These are phyloP conservation scores for Hortiboletus campestris DNA, from an alignment of 768 basidiomycete genomes.

Conservation along the genomic window DNA sequence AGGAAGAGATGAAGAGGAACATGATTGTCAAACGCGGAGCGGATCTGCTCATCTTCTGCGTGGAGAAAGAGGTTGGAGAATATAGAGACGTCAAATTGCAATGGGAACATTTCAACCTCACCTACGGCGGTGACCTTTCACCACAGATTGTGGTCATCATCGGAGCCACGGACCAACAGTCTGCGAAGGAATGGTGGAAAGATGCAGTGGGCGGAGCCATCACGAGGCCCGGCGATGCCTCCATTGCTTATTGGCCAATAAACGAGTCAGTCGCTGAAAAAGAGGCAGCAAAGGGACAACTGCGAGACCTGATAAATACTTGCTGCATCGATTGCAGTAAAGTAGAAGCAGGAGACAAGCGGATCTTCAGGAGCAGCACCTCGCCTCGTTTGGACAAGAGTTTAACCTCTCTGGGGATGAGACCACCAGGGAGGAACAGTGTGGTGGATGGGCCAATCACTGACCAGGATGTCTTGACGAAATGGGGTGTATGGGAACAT, in stretches of 20 bases:
- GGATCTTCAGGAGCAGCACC: constrained; percentile 9
- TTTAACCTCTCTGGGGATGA: constrained; percentile 1
- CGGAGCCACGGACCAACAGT: constrained; percentile 15
- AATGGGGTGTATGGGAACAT: constrained; percentile 23
- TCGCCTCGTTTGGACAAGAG: constrained; percentile 5
- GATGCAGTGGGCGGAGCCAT: neutral
- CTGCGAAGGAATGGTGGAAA: constrained; percentile 24
- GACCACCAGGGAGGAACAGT: neutral
- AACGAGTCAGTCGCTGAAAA: neutral
- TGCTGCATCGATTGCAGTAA: constrained; percentile 27
- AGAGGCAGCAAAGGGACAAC: constrained; percentile 1
- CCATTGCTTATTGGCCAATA: constrained; percentile 19
- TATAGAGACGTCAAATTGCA: constrained; percentile 13
- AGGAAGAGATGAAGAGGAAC: constrained; percentile 10
- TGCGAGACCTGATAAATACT: constrained; percentile 17
- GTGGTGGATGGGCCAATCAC: neutral
- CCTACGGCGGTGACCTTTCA: constrained; percentile 26
- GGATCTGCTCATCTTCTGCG: constrained; percentile 26
- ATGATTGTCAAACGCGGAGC: constrained; percentile 19
- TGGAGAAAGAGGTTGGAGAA: neutral
- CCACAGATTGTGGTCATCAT: constrained; percentile 23
- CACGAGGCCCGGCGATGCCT: constrained; percentile 1
- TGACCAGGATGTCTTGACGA: constrained; percentile 19
- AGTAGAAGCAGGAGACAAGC: constrained; percentile 2
- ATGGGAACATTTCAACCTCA: constrained; percentile 24